A percentile compares a stretch with the other conserved stretches of the same genome.
phyloP scores from a whole-genome alignment of 1,284 basidiomycete genomes.

The Hymenochaete sp. region DNA sequence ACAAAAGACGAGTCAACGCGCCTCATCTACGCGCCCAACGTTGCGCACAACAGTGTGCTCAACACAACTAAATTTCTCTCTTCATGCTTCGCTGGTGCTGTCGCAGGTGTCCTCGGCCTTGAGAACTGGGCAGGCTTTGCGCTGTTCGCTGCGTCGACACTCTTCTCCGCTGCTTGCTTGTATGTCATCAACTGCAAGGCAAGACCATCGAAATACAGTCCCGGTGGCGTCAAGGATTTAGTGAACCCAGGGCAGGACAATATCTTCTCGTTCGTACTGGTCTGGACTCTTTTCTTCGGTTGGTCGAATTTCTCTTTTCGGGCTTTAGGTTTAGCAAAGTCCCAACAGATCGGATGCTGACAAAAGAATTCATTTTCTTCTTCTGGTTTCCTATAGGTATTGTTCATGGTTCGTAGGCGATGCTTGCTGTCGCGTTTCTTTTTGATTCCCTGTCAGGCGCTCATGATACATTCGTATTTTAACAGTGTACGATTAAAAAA shows the following conservation, averaged over 20 bases:
- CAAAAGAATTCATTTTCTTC: not conserved
- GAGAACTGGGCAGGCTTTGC: slow-evolving; percentile 76
- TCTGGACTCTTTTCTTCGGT: slow-evolving; percentile 89
- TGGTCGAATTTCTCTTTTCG: slow-evolving; percentile 34
- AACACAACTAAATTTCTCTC: slow-evolving; percentile 67
- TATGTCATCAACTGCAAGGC: slow-evolving; percentile 64
- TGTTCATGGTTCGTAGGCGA: slow-evolving; percentile 34
- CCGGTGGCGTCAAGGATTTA: slow-evolving; percentile 55
- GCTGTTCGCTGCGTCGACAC: slow-evolving; percentile 61
- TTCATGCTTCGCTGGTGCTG: slow-evolving; percentile 75
- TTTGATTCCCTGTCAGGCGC: too few species aligned
- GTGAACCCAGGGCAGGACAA: slow-evolving; percentile 81
- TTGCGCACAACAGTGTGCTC: slow-evolving; percentile 58
- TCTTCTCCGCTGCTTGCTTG: slow-evolving; percentile 57
- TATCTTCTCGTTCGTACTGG: slow-evolving; percentile 75
- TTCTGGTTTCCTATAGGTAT: slow-evolving; percentile 27
- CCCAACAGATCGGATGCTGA: slow-evolving; percentile 21
- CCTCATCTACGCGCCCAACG: slow-evolving; percentile 63
- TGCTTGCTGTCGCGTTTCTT: too few species aligned
- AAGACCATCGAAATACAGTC: slow-evolving; percentile 47
- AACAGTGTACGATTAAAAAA: slow-evolving; percentile 4
- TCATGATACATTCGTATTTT: slow-evolving; percentile 5
- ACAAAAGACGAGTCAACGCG: slow-evolving; percentile 44
- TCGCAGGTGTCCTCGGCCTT: slow-evolving; percentile 79
- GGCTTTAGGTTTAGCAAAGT: slow-evolving; percentile 12